Conservation (phyloP, 768 basidiomycete genomes). For the Phanerochaete sordida region DNA sequence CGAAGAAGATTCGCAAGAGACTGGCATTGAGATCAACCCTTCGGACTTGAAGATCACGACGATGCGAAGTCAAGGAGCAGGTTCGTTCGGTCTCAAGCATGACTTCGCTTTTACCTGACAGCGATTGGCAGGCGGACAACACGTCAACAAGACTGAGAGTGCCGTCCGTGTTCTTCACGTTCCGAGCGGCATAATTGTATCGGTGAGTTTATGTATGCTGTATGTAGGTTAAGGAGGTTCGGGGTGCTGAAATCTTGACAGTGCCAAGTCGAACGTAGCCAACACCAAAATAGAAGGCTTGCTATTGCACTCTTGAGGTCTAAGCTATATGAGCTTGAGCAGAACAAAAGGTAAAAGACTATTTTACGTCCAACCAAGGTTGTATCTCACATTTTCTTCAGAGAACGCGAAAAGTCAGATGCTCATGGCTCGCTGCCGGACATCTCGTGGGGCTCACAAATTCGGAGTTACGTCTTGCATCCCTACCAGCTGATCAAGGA, state of each 20-base stretch:
- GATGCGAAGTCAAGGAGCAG: constrained; percentile 9
- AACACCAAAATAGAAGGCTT: constrained; percentile 92
- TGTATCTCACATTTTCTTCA: neutral
- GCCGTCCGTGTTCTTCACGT: constrained; percentile 92
- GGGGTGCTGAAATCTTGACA: neutral
- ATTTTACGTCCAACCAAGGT: neutral
- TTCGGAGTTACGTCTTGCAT: constrained; percentile 16
- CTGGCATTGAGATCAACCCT: constrained; percentile 10
- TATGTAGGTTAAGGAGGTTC: no score
- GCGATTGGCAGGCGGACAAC: constrained; percentile 40
- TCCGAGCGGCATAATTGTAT: constrained; percentile 91
- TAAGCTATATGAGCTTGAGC: constrained; percentile 14
- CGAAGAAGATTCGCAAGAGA: constrained; percentile 10
- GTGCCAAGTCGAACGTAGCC: constrained; percentile 87
- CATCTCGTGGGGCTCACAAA: constrained; percentile 13
- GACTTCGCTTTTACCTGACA: neutral
- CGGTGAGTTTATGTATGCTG: constrained; percentile 47
- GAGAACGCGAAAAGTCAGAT: constrained; percentile 10
- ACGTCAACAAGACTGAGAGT: constrained; percentile 98
- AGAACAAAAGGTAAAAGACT: constrained; percentile 11
- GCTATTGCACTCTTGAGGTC: constrained; percentile 37
- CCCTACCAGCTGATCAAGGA: constrained; percentile 17
- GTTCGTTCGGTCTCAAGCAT: neutral
- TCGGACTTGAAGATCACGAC: constrained; percentile 15
- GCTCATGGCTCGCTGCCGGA: constrained; percentile 7